Conservation (phyloP, 805 yeast species). For the Saccharomycopsis synnaedendra region DNA sequence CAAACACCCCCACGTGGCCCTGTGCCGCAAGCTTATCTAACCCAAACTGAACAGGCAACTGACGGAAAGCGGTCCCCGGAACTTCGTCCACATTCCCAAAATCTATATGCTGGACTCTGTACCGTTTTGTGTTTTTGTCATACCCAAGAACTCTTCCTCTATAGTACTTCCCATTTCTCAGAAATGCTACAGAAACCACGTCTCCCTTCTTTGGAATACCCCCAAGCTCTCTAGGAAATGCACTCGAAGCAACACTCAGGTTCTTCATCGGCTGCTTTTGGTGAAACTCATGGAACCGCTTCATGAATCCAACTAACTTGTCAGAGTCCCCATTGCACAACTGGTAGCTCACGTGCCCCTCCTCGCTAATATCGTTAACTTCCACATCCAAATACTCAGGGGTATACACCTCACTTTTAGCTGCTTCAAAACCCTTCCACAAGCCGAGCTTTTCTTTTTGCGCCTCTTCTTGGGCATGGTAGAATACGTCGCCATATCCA, state of each 20-base stretch:
- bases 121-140: constrained; percentile 32
- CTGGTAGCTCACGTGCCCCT: constrained; percentile 37
- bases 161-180: constrained; percentile 42
- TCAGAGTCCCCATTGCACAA: constrained; percentile 27
- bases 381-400: constrained; percentile 38
- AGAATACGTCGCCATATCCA: constrained; percentile 40
- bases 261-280: constrained; percentile 25
- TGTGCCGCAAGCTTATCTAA: constrained; percentile 33
- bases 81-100: constrained; percentile 45
- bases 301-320: constrained; percentile 33
- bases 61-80: constrained; percentile 29
- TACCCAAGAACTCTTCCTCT: constrained; percentile 42
- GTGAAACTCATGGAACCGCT: constrained; percentile 35
- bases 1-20: constrained; percentile 43
- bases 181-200: constrained; percentile 40
- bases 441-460: constrained; percentile 42
- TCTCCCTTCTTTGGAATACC: constrained; percentile 41
- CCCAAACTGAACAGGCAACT: constrained; percentile 40
- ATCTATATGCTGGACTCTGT: constrained; percentile 48
- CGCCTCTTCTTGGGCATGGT: constrained; percentile 55
- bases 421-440: constrained; percentile 47
- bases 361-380: constrained; percentile 34
- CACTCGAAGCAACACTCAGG: constrained; percentile 21
- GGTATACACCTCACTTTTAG: constrained; percentile 18
- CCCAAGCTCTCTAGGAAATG: constrained; percentile 19